These are phyloP conservation scores for Pythium aphanidermatum DNA, from an alignment of 352 stramenopile genomes.

Conservation along the genomic window DNA sequence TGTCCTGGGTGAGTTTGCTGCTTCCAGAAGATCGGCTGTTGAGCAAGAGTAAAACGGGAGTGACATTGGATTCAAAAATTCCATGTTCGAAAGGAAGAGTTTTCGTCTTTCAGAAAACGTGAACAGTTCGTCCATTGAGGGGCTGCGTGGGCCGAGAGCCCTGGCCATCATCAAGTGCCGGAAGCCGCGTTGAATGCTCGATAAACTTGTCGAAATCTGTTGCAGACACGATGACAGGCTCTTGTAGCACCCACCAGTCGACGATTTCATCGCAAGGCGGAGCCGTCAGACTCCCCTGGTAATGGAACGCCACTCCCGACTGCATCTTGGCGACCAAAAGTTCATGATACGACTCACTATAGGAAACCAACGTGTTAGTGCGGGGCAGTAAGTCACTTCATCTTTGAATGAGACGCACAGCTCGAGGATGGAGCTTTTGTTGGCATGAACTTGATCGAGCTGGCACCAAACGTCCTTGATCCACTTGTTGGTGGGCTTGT, in stretches of 20 bases:
- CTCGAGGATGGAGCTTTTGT: neutral
- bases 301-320: too few species aligned
- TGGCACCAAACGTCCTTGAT: slow-evolving; percentile 5
- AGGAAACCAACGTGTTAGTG: too few species aligned
- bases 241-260: slow-evolving; percentile 16
- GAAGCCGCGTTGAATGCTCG: neutral
- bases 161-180: slow-evolving; percentile 3
- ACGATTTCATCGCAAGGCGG: slow-evolving; percentile 18
- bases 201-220: slow-evolving; percentile 4
- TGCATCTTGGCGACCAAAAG: too few species aligned
- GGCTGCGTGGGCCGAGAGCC: slow-evolving; percentile 10
- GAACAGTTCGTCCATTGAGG: slow-evolving; percentile 14
- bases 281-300: slow-evolving; percentile 16
- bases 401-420: neutral
- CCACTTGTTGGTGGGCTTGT: slow-evolving; percentile 1
- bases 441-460: slow-evolving; percentile 4
- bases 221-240: slow-evolving; percentile 3
- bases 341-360: too few species aligned
- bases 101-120: too few species aligned
- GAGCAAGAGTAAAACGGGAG: too few species aligned
- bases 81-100: too few species aligned
- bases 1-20: too few species aligned
- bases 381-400: neutral
- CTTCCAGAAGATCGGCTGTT: too few species aligned
- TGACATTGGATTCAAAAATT: too few species aligned